These are phyloP conservation scores for Straminergon stramineum DNA, from an alignment of 225 moss, liverwort and hornwort genomes.

Conservation along the genomic window DNA sequence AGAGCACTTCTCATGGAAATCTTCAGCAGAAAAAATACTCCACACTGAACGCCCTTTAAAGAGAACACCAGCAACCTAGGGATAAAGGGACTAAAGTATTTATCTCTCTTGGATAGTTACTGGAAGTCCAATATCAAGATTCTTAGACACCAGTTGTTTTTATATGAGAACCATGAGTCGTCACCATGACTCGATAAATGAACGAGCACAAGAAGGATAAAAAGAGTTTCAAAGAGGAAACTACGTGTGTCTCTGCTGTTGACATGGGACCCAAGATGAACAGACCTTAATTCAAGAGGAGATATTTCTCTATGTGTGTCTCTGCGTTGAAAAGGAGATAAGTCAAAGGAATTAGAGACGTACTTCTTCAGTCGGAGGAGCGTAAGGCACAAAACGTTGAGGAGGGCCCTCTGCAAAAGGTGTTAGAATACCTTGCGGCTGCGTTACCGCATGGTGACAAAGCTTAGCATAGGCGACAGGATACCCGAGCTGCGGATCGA, in stretches of 20 bases:
- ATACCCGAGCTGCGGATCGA: conserved; percentile 44
- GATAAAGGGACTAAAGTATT: neutral
- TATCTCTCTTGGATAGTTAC: neutral
- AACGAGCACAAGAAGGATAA: neutral
- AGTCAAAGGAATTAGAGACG: neutral
- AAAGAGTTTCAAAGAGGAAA: neutral
- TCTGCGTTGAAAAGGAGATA: neutral
- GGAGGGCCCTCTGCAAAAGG: conserved; percentile 43
- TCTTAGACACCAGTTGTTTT: neutral
- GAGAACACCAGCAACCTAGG: neutral
- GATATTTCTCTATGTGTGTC: neutral
- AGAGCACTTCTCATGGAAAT: neutral
- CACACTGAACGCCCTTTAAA: neutral
- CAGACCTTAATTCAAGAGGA: neutral
- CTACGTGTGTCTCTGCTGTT: neutral
- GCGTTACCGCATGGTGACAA: conserved; percentile 32
- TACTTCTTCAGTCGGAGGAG: conserved; percentile 41
- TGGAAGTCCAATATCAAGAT: neutral
- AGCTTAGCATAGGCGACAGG: conserved; percentile 38
- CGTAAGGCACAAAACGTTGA: conserved; percentile 48
- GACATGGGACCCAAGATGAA: neutral
- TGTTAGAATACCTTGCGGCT: conserved; percentile 39
- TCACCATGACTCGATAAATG: neutral
- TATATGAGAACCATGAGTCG: neutral
- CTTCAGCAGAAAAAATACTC: neutral